Percentiles rank a stretch among this genome's conserved stretches.
These are phyloP conservation scores for Ehretia macrophylla DNA, from an alignment of 257 asterid species.

Conservation along the genomic window DNA sequence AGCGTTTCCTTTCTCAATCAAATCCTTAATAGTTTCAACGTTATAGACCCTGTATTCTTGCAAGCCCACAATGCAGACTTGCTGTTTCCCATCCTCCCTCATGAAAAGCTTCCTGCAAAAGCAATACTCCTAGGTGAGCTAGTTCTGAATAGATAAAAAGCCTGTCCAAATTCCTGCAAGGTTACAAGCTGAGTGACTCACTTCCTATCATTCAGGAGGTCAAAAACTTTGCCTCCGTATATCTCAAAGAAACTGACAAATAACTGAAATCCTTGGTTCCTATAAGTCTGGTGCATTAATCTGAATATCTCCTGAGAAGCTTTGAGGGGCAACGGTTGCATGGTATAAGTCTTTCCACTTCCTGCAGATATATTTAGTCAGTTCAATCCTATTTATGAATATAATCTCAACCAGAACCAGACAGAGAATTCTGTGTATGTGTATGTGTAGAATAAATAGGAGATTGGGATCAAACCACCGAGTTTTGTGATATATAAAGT, in stretches of 20 bases:
- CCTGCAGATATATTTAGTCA: constrained; percentile 18
- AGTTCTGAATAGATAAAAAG: constrained; percentile 2
- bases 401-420: not conserved
- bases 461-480: too few relatives aligned
- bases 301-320: constrained; percentile 31
- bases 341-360: constrained; percentile 41
- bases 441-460: too few relatives aligned
- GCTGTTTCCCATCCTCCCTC: constrained; percentile 44
- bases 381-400: not conserved
- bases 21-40: constrained; percentile 33
- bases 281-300: constrained; percentile 22
- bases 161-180: not conserved
- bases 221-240: constrained; percentile 41
- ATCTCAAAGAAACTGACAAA: constrained; percentile 37
- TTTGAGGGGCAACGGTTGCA: constrained; percentile 40
- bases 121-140: not conserved
- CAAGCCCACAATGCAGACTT: constrained; percentile 41
- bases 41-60: constrained; percentile 29
- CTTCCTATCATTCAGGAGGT: constrained; percentile 41
- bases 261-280: constrained; percentile 30
- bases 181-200: constrained; percentile 15
- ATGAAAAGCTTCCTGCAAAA: constrained; percentile 32
- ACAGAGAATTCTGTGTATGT: not conserved
- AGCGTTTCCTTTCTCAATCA: constrained; percentile 35
- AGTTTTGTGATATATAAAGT: too few relatives aligned